A percentile compares a stretch with the other conserved stretches of the same genome.
Conservation (phyloP, 2,329 filamentous ascomycete genomes). For the Amauroascus verrucosus region DNA sequence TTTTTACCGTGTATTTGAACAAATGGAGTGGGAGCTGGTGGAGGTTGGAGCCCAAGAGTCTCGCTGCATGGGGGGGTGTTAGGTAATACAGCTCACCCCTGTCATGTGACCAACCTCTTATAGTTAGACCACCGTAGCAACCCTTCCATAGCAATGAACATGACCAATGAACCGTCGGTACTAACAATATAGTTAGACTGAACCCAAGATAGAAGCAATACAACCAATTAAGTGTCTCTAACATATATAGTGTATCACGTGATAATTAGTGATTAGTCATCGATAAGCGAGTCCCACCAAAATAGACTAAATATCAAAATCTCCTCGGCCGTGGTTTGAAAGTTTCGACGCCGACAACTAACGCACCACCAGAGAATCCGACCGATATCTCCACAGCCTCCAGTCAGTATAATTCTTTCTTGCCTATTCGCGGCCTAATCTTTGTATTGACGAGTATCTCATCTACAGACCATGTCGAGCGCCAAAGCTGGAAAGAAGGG, state of each 20-base stretch:
- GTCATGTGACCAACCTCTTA: too few relatives aligned
- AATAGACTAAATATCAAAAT: slow-evolving; percentile 3
- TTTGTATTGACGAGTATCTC: background rate
- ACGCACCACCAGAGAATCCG: slow-evolving; percentile 12
- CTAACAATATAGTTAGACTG: too few relatives aligned
- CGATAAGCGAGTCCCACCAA: slow-evolving; percentile 16
- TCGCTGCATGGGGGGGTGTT: too few relatives aligned
- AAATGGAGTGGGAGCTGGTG: background rate
- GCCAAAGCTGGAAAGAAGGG: slow-evolving; percentile 58
- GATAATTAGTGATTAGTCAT: background rate
- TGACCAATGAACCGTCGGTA: too few relatives aligned
- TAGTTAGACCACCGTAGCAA: too few relatives aligned
- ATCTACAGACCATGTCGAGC: slow-evolving; percentile 49
- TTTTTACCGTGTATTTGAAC: background rate
- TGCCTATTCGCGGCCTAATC: background rate
- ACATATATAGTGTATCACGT: background rate
- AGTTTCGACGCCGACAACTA: slow-evolving; percentile 10
- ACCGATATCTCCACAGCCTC: slow-evolving; percentile 11
- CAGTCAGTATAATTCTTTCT: slow-evolving; percentile 3
- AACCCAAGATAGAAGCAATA: too few relatives aligned
- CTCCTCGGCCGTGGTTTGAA: background rate
- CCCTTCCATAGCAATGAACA: too few relatives aligned
- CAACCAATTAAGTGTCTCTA: too few relatives aligned
- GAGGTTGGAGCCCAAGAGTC: too few relatives aligned
- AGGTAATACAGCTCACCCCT: too few relatives aligned